phyloP scores from a whole-genome alignment of 2,329 filamentous ascomycete species.

The Sporothrix globosa region DNA sequence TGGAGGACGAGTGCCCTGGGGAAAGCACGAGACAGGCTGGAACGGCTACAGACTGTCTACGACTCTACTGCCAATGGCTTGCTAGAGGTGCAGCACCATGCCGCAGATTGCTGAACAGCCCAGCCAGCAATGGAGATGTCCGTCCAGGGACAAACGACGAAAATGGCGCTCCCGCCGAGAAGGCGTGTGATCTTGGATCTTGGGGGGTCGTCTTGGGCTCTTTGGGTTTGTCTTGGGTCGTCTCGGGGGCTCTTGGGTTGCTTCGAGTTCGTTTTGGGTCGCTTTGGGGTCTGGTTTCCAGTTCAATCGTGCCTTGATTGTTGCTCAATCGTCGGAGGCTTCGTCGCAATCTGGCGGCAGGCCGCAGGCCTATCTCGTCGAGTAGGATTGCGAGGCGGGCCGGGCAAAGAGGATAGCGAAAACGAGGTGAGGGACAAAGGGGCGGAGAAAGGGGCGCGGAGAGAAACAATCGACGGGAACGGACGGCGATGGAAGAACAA shows the following conservation, averaged over 20 bases:
- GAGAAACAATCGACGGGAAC: not conserved
- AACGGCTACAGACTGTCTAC: not conserved
- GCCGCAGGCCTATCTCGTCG: not conserved
- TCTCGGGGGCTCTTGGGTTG: not conserved
- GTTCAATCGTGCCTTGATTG: not conserved
- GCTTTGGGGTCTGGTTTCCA: not conserved
- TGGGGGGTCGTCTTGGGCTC: not conserved
- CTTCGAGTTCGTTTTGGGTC: not conserved
- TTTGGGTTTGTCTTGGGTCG: not conserved
- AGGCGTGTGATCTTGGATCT: not conserved
- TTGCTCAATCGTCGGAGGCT: not conserved
- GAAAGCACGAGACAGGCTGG: not conserved
- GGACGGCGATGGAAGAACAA: not conserved
- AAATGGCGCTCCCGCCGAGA: no score
- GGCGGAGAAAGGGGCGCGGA: not conserved
- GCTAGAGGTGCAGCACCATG: not conserved
- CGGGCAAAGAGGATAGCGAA: not conserved
- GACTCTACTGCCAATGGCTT: not conserved
- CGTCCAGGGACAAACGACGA: not conserved
- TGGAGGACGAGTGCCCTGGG: no score
- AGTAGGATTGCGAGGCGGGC: not conserved
- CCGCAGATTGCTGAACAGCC: conserved; percentile 12
- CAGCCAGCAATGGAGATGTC: not conserved
- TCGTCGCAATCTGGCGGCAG: conserved; percentile 6
- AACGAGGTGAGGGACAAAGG: not conserved